Evolutionary conservation across 371 early-diverging fungal genomes (phyloP).

Genomic region (Dinochytrium kinnereticum): DNA sequence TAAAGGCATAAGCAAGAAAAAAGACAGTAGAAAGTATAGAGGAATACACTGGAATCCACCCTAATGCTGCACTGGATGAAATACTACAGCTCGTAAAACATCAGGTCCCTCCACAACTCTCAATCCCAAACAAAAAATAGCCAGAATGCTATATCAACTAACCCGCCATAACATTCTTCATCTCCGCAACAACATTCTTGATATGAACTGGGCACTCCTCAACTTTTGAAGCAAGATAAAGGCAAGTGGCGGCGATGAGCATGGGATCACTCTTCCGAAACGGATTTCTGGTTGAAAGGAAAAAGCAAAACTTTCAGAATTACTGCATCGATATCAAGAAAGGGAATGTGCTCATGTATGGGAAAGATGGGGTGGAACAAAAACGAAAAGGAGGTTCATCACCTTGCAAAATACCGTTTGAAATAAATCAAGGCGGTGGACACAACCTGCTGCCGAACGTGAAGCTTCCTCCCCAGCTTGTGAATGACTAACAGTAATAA

Average conservation of each 20-base stretch:
- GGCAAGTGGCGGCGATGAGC: constrained; percentile 77
- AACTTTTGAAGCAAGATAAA: constrained; percentile 87
- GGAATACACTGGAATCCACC: no score
- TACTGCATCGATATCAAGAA: no score
- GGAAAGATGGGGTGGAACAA: neutral
- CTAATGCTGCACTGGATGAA: no score
- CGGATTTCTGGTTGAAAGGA: constrained; percentile 3
- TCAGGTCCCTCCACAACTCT: no score
- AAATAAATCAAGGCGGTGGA: constrained; percentile 88
- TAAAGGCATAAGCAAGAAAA: no score
- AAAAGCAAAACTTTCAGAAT: no score
- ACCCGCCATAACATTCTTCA: constrained; percentile 57
- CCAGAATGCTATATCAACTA: neutral
- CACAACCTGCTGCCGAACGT: constrained; percentile 79
- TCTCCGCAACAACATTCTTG: constrained; percentile 74
- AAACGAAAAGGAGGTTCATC: constrained; percentile 13
- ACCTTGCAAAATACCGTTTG: constrained; percentile 87
- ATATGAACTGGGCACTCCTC: constrained; percentile 90
- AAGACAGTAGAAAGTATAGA: no score
- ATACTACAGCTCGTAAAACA: no score
- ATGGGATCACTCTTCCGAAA: constrained; percentile 71
- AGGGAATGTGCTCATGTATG: neutral
- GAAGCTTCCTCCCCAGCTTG: constrained; percentile 74
- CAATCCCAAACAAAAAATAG: no score
- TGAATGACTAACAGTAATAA: constrained; percentile 65